Evolutionary conservation across 2,329 filamentous ascomycete species (phyloP).

Genomic region (Lomentospora prolificans): DNA sequence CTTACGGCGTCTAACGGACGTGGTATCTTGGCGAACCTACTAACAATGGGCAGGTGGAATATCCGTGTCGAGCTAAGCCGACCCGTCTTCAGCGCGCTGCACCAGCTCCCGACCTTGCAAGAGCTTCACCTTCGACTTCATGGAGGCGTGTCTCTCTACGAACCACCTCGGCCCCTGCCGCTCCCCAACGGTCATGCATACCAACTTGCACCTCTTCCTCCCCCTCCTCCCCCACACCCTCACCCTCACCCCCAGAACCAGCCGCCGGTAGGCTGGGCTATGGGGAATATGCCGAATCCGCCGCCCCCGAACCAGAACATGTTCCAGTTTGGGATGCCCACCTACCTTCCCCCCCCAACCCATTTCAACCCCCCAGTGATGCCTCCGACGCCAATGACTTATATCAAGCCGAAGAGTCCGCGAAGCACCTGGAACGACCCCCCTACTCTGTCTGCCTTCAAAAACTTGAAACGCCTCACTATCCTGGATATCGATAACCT

Average conservation of each 20-base stretch:
- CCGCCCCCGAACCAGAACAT: not conserved
- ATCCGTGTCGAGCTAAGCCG: slow-evolving; percentile 53
- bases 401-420: slow-evolving; percentile 21
- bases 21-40: too few species aligned
- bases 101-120: slow-evolving; percentile 40
- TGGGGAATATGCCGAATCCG: not conserved
- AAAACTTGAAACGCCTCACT: slow-evolving; percentile 39
- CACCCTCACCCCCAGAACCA: not conserved
- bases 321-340: not conserved
- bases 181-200: not conserved
- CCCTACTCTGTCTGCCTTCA: slow-evolving; percentile 48
- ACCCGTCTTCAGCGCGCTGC: slow-evolving; percentile 46
- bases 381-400: slow-evolving; percentile 24
- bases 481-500: slow-evolving; percentile 52
- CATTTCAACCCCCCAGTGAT: slow-evolving; percentile 19
- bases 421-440: slow-evolving; percentile 31
- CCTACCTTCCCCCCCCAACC: slow-evolving; percentile 11
- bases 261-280: not conserved
- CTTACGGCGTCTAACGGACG: too few species aligned
- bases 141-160: slow-evolving; percentile 44
- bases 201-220: not conserved
- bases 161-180: slow-evolving; percentile 37
- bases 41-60: slow-evolving; percentile 49
- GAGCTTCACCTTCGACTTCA: slow-evolving; percentile 50
- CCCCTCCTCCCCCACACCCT: not conserved